Base-by-base conservation (phyloP, 805 yeast genomes). In the Pichia heedii region DNA sequence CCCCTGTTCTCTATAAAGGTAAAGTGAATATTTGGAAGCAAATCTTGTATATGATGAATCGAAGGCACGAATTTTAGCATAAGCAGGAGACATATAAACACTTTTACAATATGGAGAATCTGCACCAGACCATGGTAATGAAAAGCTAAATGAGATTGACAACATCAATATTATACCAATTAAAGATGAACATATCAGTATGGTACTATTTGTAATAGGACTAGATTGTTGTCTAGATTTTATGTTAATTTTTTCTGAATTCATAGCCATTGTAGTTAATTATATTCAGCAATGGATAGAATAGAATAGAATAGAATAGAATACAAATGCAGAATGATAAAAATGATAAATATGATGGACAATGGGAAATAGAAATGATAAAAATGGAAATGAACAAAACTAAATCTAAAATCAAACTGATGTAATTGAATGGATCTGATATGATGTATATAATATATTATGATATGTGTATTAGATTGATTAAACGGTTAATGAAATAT, bases 1-100 rank as follows among this genome's bases (percentile, higher is more conserved):
- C 0, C 78, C 82, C 49, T 85, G 94, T 55, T 94, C 98, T 42
- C 97, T 66, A 62, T 90, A 93, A 2, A 88, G 69, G 53, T 81
- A 85, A 3, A 90, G 65, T n/a, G 87, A 79, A 62, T 90, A 93
- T 54, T 88, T 89, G 30, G 81, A 68, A 1, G 95, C 89, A 55
- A 77, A 77, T 42, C 73, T 67, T 3, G 93, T 76, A 53, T 80
- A 81, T 3, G 77, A 43, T n/a, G 69, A 66, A 60, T 87, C 93
- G 56, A 89, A 84, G 3, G 81, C 84, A 49, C 69, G 66, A 33
- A 88, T 72, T 50, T 80, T 70, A 11, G 90, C 89, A 55, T 86
- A 88, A 1, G 89, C 77, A 2, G 96, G 96, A 39, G 73, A 76
- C 96, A 88, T 88, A 57, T 71, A 81, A 7, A 86, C 80, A 47